These are phyloP conservation scores for Wilcoxina mikolae DNA, from an alignment of 495 filamentous ascomycete genomes.

Conservation along the genomic window DNA sequence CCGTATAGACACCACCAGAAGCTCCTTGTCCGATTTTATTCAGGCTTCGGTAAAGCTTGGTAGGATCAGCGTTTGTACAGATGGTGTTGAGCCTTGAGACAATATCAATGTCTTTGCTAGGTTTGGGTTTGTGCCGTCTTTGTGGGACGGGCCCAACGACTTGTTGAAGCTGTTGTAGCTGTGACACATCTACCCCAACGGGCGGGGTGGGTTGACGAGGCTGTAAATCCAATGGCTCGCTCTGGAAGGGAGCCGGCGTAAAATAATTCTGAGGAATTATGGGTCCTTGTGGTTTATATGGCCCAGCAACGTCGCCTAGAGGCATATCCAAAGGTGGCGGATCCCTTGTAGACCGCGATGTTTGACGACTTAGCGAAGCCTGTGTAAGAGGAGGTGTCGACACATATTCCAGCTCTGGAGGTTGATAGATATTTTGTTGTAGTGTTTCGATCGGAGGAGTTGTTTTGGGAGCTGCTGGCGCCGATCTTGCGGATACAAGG, in stretches of 20 bases:
- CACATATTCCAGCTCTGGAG: slow-evolving; percentile 10
- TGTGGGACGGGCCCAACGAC: slow-evolving; percentile 23
- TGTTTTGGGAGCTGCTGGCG: slow-evolving; percentile 30
- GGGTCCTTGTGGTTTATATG: not conserved
- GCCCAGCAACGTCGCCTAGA: not conserved
- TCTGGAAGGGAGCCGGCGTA: slow-evolving; percentile 2
- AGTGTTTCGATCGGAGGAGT: slow-evolving; percentile 21
- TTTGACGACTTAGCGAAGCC: slow-evolving; percentile 5
- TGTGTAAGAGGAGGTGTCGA: not conserved
- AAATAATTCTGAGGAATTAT: not conserved
- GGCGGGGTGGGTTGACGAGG: not conserved
- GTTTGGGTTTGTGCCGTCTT: slow-evolving; percentile 22
- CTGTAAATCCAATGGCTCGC: not conserved
- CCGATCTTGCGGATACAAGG: slow-evolving; percentile 9
- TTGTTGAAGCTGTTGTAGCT: not conserved
- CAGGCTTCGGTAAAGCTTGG: slow-evolving; percentile 68
- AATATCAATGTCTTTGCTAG: slow-evolving; percentile 57
- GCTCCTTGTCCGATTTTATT: slow-evolving; percentile 96
- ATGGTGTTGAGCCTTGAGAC: slow-evolving; percentile 69
- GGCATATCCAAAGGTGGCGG: not conserved
- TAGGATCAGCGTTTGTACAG: slow-evolving; percentile 76
- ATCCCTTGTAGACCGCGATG: not conserved
- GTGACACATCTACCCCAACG: not conserved
- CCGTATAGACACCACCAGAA: slow-evolving; percentile 89
- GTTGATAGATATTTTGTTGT: slow-evolving; percentile 25